Base-by-base conservation (phyloP, 2,329 filamentous ascomycete genomes). In the Mariannaea sp. region DNA sequence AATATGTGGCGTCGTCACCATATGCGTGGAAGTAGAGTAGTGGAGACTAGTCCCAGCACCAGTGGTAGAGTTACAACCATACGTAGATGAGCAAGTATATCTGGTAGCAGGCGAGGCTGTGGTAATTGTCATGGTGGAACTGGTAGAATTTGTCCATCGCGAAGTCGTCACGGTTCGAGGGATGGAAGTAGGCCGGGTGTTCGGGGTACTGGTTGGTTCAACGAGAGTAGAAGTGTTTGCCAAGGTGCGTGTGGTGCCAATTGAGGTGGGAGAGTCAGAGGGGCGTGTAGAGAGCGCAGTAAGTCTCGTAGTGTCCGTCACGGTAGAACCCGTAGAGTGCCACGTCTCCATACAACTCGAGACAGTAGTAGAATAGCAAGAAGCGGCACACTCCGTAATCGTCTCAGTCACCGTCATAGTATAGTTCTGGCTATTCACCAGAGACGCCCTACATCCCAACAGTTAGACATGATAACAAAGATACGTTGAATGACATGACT, bases 321-420 rank as follows among this genome's bases (percentile, higher is more conserved):
- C 12, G 17, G 35, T 6, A 17, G 33, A 36, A 6, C 9, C 33
- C 19, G 17, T 22, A 3, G 17, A 8, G 35, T 20, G 57, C 13
- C 59, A 53, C 4, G 61, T 66, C 14, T 44, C 55, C 12, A 59
- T 63, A 13, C 59, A 65, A 50, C 63, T 43, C 12, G 48, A 65
- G 5, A 24, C 22, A 22, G 61, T 39, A 3, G 55, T 39, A 20
- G 60, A 62, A 55, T 62, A 66, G 48, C 64, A 66, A 12, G 55
- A 61, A 19, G 65, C 56, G 1, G 66, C 64, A 36, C 68, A 74
- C 8, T 55, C 65, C 0, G 64, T 67, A 19, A 68, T 58, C 2
- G 70, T 71, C 47, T 61, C 59, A 7, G 69, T 71, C 16, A 72
- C 64, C 7, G 71, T 73, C 6, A 70, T 54, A 3, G 69, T 69